Base-by-base conservation (phyloP, 1,284 basidiomycete species). In the Singerocomus inundabilis region DNA sequence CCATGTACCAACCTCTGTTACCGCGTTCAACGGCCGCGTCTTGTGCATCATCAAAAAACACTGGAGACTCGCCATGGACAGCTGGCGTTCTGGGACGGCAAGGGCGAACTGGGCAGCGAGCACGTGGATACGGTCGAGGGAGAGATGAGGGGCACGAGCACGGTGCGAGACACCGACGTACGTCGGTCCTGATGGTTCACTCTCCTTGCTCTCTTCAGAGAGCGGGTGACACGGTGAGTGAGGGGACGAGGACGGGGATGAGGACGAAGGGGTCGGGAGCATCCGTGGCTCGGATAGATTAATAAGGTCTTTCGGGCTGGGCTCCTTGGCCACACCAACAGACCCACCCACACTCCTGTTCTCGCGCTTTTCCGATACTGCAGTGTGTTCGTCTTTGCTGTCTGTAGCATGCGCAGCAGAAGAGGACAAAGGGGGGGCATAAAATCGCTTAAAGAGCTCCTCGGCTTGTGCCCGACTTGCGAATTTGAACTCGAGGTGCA, bases 31-130 rank as follows among this genome's bases (percentile, higher is more conserved):
- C 2, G 89, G 86, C 1, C 75, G 67, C 11, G 70, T 73, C 64
- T 90, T 91, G 70, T 85, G 79, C 26, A 69, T 71, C 83, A 91
- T 85, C 45, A 91, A 63, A 63, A 83, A 88, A 3, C 85, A 88
- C 61, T 91, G 89, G 13, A 92, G 70, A 33, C 73, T 75, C 9
- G 89, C 86, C 78, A 90, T 86, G 15, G 86, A 85, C 38, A 86
- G 72, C 58, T 76, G 73, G n/a, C 81, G 74, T 46, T 85, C 80
- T 0, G 85, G 85, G 24, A 91, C 74, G 1, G 65, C 63, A 2
- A 72, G 70, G 2, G 80, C 73, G 60, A 91, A 91, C n/a, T 68
- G 66, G 13, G 65, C 61, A 1, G 87, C 85, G 25, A 89, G 77
- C 26, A 57, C 48, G 6, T 63, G 57, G 18, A 77, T 55, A 39